Conservation (phyloP, 768 basidiomycete species). For the Leccinum fibrillosum region DNA sequence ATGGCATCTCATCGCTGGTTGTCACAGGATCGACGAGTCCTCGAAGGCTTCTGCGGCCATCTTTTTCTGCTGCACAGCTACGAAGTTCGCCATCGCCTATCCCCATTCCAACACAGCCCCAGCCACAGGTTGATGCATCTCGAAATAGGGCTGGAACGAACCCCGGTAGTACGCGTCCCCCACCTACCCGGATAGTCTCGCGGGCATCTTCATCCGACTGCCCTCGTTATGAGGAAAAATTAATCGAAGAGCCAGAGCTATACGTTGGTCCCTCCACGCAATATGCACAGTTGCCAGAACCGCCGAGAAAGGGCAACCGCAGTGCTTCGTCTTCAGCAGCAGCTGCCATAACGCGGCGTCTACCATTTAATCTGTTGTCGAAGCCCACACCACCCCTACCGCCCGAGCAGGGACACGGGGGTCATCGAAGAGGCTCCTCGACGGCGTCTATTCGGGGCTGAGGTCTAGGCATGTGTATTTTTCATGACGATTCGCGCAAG, state of each 20-base stretch:
- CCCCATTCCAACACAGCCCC: constrained; percentile 32
- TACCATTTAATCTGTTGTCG: constrained; percentile 67
- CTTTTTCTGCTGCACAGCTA: constrained; percentile 75
- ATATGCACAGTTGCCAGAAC: constrained; percentile 71
- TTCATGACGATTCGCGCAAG: constrained; percentile 1
- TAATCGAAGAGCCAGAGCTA: constrained; percentile 44
- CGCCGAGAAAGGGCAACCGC: constrained; percentile 47
- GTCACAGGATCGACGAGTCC: constrained; percentile 56
- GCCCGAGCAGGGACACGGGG: constrained; percentile 24
- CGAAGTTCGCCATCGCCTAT: constrained; percentile 46
- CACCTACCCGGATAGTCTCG: constrained; percentile 39
- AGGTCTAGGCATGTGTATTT: constrained; percentile 8
- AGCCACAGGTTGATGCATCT: constrained; percentile 40
- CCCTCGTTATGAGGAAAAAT: constrained; percentile 34
- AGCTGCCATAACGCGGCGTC: constrained; percentile 50
- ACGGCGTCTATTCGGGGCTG: constrained; percentile 34
- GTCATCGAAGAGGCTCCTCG: constrained; percentile 45
- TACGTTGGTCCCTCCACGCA: constrained; percentile 67
- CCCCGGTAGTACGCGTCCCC: constrained; percentile 48
- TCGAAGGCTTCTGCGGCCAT: constrained; percentile 60
- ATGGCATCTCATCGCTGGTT: constrained; percentile 43
- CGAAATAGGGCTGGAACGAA: constrained; percentile 68
- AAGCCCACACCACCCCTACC: constrained; percentile 41
- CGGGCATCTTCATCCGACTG: constrained; percentile 60
- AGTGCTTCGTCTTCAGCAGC: constrained; percentile 42